Evolutionary conservation across 2,329 filamentous ascomycete genomes (phyloP).

Genomic region (Capronia coronata): DNA sequence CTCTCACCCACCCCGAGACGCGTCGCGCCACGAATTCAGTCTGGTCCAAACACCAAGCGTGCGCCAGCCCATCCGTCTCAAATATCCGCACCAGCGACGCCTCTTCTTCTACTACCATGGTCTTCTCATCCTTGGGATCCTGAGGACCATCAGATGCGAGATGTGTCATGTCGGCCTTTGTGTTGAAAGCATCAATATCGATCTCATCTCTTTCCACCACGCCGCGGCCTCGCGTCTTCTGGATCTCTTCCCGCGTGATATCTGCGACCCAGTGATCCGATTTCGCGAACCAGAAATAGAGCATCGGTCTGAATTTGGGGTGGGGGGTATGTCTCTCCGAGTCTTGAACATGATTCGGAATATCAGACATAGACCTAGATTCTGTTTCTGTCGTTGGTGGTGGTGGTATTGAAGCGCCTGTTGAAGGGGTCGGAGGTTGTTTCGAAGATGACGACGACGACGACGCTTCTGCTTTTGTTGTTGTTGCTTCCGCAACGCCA

Average conservation of each 20-base stretch:
- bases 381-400: too few species aligned
- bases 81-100: constrained; percentile 49
- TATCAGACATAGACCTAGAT: too few species aligned
- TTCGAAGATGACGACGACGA: not conserved
- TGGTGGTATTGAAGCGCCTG: not conserved
- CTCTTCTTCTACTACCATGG: not conserved
- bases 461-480: not conserved
- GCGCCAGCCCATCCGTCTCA: constrained; percentile 46
- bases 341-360: too few species aligned
- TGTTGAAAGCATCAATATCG: too few species aligned
- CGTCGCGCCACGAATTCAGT: constrained; percentile 47
- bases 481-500: constrained; percentile 8
- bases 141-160: too few species aligned
- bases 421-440: too few species aligned
- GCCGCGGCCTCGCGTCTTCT: constrained; percentile 37
- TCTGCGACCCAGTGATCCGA: constrained; percentile 58
- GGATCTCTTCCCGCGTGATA: constrained; percentile 50
- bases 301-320: constrained; percentile 30
- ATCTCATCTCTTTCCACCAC: constrained; percentile 6
- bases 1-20: constrained; percentile 44
- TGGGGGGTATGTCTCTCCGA: too few species aligned
- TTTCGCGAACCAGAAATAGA: constrained; percentile 55
- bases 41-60: constrained; percentile 53
- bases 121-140: too few species aligned
- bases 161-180: not conserved